Evolutionary conservation across 179 eudicot genomes (phyloP).

Genomic region (Dionaea muscipula): DNA sequence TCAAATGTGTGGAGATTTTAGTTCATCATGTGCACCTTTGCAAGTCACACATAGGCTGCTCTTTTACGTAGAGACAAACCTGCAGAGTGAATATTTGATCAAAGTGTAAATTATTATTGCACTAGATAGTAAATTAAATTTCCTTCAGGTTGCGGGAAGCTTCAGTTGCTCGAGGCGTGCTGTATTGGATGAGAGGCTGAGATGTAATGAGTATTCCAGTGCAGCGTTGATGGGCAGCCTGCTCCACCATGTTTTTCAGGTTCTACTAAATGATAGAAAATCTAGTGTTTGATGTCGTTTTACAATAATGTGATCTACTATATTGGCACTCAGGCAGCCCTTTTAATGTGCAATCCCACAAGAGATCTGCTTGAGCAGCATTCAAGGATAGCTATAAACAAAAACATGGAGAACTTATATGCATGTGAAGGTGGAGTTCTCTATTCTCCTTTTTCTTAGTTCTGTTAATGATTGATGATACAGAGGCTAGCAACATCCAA

Average conservation of each 20-base stretch:
- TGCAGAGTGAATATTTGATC: neutral
- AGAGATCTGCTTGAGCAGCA: constrained; percentile 61
- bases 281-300: neutral
- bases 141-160: constrained; percentile 71
- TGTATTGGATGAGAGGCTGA: constrained; percentile 87
- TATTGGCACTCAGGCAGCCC: constrained; percentile 58
- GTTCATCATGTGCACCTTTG: no score
- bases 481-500: neutral
- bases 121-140: constrained; percentile 7
- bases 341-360: constrained; percentile 53
- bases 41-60: no score
- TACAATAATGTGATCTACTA: neutral
- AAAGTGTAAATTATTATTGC: neutral
- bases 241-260: constrained; percentile 95
- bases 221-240: constrained; percentile 87
- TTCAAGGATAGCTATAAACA: constrained; percentile 49
- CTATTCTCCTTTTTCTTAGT: no score
- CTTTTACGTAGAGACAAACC: no score
- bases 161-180: constrained; percentile 86
- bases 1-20: no score
- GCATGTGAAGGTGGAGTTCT: constrained; percentile 79
- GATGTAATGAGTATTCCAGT: constrained; percentile 48
- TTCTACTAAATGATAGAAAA: constrained; percentile 7
- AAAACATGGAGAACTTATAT: constrained; percentile 70
- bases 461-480: neutral